Conservation (phyloP, 176 grass and related monocot species). For the Ampelocalamus luodianensis region DNA sequence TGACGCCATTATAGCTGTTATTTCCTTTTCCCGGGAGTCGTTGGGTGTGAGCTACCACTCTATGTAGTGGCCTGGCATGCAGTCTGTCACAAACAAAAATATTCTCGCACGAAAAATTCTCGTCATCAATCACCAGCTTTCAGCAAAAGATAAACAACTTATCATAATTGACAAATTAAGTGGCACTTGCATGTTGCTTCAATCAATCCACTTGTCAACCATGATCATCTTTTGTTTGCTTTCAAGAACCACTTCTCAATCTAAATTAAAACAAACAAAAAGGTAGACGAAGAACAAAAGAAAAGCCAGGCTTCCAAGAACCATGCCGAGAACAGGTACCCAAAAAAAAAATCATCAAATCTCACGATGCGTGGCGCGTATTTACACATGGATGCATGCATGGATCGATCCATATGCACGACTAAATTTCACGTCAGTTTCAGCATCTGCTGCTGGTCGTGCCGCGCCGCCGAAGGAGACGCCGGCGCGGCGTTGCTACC, state of each 20-base stretch:
- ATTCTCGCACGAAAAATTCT: not conserved
- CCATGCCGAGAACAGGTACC: not conserved
- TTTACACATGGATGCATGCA: conserved; percentile 20
- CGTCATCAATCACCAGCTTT: not conserved
- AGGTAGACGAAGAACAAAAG: not conserved
- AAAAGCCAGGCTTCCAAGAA: not conserved
- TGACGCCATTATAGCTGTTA: not conserved
- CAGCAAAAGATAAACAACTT: not conserved
- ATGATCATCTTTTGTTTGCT: not conserved
- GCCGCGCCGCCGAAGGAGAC: not conserved
- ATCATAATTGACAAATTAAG: not conserved
- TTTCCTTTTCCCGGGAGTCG: too few relatives aligned
- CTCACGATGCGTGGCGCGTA: conserved; percentile 13
- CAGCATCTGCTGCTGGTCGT: not conserved
- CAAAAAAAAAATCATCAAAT: conserved; percentile 7
- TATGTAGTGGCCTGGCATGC: too few relatives aligned
- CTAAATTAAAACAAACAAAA: conserved; percentile 14
- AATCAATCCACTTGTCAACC: not conserved
- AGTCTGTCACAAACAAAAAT: not conserved
- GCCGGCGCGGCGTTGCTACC: conserved; percentile 48
- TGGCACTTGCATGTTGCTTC: not conserved
- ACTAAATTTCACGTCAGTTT: conserved; percentile 3
- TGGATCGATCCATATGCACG: not conserved
- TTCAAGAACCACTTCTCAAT: not conserved
- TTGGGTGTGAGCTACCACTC: too few relatives aligned